Evolutionary conservation across 306 rosid genomes (phyloP), one percentile per base, ranked within the genome.

Genomic region (Vigna angularis): DNA sequence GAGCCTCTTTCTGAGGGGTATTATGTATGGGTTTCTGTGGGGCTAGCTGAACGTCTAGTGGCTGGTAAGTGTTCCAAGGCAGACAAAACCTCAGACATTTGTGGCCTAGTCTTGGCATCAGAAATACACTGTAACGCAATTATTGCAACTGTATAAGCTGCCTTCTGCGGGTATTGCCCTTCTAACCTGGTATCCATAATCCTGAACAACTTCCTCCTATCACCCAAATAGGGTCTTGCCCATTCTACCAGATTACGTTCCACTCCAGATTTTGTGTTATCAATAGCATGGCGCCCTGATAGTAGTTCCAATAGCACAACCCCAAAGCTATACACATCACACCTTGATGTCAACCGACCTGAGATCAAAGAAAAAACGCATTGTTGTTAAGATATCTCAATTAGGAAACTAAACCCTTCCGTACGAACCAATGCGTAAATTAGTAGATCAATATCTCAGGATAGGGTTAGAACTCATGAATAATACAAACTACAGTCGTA

Each of bases 261-360:
- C 52, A 70, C 59, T 22, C 92, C 93, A 9, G 84, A 75, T 82
- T 74, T 93, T 13, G 90, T 77, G 73, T 73, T 88, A 66, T 93
- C 97, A 4, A 93, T 88, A 2, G 93, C 98, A 30, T 88, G 84
- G 6, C 93, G 83, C 53, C 98, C 98, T 0, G 97, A 88, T 55
- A 95, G 79, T 57, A 95, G 81, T 72, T 95, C 98, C 72, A 95
- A 80, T 22, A 95, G 75, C 76, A 95, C 92, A n/a, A 95, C 98
- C 24, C 98, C 98, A 67, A 92, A 95, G 80, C 98, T 95, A 76
- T 95, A 95, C 10, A 95, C 98, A 58, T 95, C 98, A 6, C 98
- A 92, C 69, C 75, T 92, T 22, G 97, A 69, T 3, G 98, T 95
- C 73, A 95, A 74, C 64, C 98, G 88, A 76, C 98, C 98, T 94